Percentiles rank a stretch among this genome's conserved stretches.
These are phyloP conservation scores for Pseudogymnoascus sp. DNA, from an alignment of 2,329 filamentous ascomycete species.

Conservation along the genomic window DNA sequence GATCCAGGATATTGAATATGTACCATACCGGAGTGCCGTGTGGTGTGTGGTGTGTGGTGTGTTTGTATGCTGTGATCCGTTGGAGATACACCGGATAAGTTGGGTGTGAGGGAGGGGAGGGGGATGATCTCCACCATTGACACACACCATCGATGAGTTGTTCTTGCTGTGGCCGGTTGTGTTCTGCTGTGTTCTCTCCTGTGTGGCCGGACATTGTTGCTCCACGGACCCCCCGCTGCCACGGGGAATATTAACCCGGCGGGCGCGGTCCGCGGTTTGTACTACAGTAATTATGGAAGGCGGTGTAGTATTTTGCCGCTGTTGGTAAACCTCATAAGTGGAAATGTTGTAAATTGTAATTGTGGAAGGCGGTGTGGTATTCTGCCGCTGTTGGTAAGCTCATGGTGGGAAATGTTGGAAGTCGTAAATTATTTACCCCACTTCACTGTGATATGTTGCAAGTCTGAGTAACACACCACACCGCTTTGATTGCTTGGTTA, in stretches of 20 bases:
- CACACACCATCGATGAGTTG: background rate
- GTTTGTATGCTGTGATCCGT: background rate
- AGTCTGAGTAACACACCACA: background rate
- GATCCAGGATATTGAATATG: background rate
- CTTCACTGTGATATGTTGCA: background rate
- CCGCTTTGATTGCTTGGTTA: background rate
- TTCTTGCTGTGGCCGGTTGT: background rate
- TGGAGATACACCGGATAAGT: background rate
- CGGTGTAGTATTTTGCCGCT: background rate
- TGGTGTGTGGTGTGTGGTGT: background rate
- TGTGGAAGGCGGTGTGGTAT: background rate
- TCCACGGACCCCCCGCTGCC: background rate
- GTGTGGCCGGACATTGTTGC: background rate
- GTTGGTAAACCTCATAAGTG: background rate
- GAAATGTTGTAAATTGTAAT: background rate
- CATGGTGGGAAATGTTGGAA: background rate
- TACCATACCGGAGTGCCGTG: background rate
- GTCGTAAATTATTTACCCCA: conserved; percentile 4
- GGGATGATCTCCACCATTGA: conserved; percentile 1
- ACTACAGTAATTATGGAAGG: background rate
- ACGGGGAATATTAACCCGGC: background rate
- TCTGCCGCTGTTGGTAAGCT: background rate
- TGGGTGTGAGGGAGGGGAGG: background rate
- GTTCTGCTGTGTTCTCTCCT: background rate
- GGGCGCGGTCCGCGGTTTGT: background rate